Evolutionary conservation across 306 rosid species (phyloP).

Genomic region (Carpinus fangiana): DNA sequence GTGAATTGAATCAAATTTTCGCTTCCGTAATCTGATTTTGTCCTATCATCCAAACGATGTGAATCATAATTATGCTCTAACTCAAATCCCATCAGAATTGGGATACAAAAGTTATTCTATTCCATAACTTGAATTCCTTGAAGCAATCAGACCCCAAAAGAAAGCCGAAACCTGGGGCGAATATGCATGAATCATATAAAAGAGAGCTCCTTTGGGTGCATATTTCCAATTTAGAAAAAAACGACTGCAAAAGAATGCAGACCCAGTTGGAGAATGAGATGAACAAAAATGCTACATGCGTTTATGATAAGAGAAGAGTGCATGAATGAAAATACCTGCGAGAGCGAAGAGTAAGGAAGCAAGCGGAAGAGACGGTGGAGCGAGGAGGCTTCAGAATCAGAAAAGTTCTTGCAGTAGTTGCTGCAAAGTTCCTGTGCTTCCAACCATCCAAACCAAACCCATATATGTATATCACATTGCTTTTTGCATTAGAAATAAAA

Average conservation of each 20-base stretch:
- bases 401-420: constrained; percentile 51
- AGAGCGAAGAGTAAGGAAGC: constrained; percentile 28
- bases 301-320: neutral
- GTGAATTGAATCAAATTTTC: neutral
- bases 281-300: neutral
- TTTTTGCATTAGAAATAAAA: neutral
- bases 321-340: constrained; percentile 40
- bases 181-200: neutral
- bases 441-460: constrained; percentile 15
- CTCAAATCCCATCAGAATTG: neutral
- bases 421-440: constrained; percentile 46
- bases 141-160: neutral
- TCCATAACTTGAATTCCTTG: neutral
- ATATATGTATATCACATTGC: constrained; percentile 6
- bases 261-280: neutral
- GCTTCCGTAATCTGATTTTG: neutral
- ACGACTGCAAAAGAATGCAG: neutral
- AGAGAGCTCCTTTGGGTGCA: neutral
- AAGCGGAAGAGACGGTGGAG: constrained; percentile 35
- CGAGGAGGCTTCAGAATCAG: constrained; percentile 36
- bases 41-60: neutral
- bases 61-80: neutral
- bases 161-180: neutral
- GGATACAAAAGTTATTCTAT: neutral
- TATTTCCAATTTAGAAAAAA: neutral